Base-by-base conservation (phyloP, 257 asterid species). In the Cordia subcordata region DNA sequence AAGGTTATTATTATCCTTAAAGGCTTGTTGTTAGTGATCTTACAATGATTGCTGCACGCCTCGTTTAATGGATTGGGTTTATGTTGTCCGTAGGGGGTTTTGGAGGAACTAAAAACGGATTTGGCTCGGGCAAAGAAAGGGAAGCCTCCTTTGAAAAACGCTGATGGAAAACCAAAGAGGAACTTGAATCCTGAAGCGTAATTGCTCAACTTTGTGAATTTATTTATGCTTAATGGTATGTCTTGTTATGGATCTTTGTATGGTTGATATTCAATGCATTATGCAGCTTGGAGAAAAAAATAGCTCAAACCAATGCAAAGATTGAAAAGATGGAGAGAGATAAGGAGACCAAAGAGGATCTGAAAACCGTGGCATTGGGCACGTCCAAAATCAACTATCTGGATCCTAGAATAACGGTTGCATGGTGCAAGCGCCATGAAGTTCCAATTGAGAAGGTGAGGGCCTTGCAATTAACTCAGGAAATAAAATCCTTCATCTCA, bases 381-480 rank as follows among this genome's bases (percentile, higher is more conserved):
- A 93, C 99, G 10, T 93, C 99, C 27, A 93, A 86, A 88, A 86
- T 86, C 81, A 93, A 89, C 83, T 93, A 93, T 74, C 95, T 89
- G n/a, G 99, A 93, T 76, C 99, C 99, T 27, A 79, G 99, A 76
- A 89, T 93, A 72, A 81, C 97, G 14, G 99, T 93, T 51, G 99
- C 97, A 53, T 93, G 99, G 99, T 93, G 99, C 83, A 93, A 93
- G 71, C 95, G 96, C 70, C 94, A 76, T 3, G 97, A 93, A 72
- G 97, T 93, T 71, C 99, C 99, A 33, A 89, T 93, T 2, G 99
- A 93, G 77, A 93, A 89, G 99, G 99, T 86, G 50, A 53, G 52
- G 44, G 45, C 54, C 51, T 57, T n/a, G 45, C 22, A 5, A 21
- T n/a, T 39, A 19, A 38, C 51, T 13, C 33, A 21, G 1, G n/a